phyloP scores from a whole-genome alignment of 768 basidiomycete species.

The Lentinula edodes region DNA sequence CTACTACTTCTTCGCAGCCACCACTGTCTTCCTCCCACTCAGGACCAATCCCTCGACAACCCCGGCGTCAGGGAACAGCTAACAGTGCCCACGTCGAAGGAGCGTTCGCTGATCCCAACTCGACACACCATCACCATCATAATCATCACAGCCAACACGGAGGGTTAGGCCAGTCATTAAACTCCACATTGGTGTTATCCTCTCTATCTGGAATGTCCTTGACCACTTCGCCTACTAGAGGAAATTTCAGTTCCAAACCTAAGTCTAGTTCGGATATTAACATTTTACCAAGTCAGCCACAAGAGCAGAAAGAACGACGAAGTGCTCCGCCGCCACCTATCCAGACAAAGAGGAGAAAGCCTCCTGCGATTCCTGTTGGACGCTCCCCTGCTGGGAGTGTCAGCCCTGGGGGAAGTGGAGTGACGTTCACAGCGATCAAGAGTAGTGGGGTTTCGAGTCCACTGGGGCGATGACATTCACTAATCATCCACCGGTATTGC shows the following conservation, averaged over 20 bases:
- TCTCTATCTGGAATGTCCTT: slow-evolving; percentile 4
- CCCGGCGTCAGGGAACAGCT: slow-evolving; percentile 20
- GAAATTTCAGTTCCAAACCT: slow-evolving; percentile 11
- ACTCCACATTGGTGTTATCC: slow-evolving; percentile 9
- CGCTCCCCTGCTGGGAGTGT: slow-evolving; percentile 23
- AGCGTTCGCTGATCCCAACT: slow-evolving; percentile 14
- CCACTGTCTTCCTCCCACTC: neutral
- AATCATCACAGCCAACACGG: slow-evolving; percentile 4
- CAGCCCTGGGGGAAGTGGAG: slow-evolving; percentile 31
- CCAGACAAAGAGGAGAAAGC: slow-evolving; percentile 62
- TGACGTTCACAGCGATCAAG: slow-evolving; percentile 55
- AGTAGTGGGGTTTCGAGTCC: slow-evolving; percentile 15
- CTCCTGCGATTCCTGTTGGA: slow-evolving; percentile 58
- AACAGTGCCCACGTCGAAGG: slow-evolving; percentile 19
- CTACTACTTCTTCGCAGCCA: neutral
- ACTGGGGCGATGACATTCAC: neutral
- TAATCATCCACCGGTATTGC: neutral
- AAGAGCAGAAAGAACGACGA: slow-evolving; percentile 21
- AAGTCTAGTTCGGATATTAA: slow-evolving; percentile 15
- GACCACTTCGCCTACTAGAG: neutral
- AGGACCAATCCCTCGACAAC: neutral
- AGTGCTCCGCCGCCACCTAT: slow-evolving; percentile 58
- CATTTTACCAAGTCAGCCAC: slow-evolving; percentile 11
- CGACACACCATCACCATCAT: slow-evolving; percentile 7
- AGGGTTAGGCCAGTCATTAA: slow-evolving; percentile 6